phyloP scores from a whole-genome alignment of 2,329 filamentous ascomycete genomes.

The Botrytis hyacinthi region DNA sequence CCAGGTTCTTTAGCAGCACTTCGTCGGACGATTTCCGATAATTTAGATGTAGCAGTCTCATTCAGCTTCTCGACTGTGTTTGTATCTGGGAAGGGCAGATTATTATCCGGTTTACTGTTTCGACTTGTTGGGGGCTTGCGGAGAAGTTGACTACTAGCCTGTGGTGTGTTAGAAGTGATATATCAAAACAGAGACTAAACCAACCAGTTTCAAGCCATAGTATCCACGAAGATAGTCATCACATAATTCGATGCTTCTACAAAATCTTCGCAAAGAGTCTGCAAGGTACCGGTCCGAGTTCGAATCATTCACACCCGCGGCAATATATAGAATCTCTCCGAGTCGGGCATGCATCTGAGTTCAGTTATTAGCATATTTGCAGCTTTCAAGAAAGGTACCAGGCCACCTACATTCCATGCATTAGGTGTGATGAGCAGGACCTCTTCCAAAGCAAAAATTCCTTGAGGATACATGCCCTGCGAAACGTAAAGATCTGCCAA shows the following conservation, averaged over 20 bases:
- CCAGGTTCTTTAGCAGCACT: constrained; percentile 58
- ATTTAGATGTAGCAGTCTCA: constrained; percentile 68
- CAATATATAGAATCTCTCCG: constrained; percentile 79
- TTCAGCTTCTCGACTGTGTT: constrained; percentile 66
- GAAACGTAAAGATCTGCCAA: constrained; percentile 81
- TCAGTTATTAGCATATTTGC: constrained; percentile 30
- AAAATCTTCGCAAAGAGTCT: constrained; percentile 80
- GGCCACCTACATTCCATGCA: constrained; percentile 80
- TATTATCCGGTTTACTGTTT: constrained; percentile 46
- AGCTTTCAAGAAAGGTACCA: neutral
- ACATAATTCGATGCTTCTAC: constrained; percentile 88
- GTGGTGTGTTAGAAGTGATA: constrained; percentile 27
- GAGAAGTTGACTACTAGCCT: constrained; percentile 44
- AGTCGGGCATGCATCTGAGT: constrained; percentile 77
- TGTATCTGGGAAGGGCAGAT: constrained; percentile 53
- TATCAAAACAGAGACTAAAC: constrained; percentile 31
- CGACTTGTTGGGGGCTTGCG: constrained; percentile 46
- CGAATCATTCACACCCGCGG: constrained; percentile 48
- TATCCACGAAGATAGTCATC: constrained; percentile 89
- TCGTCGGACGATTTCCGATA: constrained; percentile 72
- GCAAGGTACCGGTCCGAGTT: constrained; percentile 53
- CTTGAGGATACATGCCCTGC: constrained; percentile 76
- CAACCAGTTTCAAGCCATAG: constrained; percentile 82
- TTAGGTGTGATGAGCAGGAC: constrained; percentile 83
- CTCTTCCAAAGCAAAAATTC: constrained; percentile 86